Base-by-base conservation (phyloP, 1,284 basidiomycete species). In the Cystobasidium sp. region DNA sequence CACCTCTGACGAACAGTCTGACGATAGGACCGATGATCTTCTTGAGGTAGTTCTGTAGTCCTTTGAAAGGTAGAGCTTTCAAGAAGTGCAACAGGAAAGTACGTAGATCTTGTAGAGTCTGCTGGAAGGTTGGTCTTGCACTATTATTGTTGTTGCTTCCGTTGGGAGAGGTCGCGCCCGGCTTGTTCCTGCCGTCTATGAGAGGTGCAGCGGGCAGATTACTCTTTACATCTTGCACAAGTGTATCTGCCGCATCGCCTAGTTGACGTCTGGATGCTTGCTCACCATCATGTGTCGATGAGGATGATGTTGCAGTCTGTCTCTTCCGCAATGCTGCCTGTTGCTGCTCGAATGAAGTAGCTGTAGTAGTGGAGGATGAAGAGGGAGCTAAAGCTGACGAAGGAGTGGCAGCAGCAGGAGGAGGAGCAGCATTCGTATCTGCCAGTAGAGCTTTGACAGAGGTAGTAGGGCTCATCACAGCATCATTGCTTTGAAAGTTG, bases 31-130 rank as follows among this genome's bases (percentile, higher is more conserved):
- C 73, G n/a, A 78, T 49, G 7, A 76, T 75, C 9, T 69, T 43
- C 16, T 78, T 78, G 62, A 78, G 55, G 62, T 76, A 73, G 55
- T 67, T 59, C 18, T 77, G 74, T 0, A 80, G 66, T 22, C 75
- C 72, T 49, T 77, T 77, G 52, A 79, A 75, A 0, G 79, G 79
- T 22, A 80, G 58, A 51, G 79, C 24, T 70, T 76, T 55, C 20
- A 79, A 66, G 75, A 80, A 79, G 2, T 67, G 65, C n/a, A 74
- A 65, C 43, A 80, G 69, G 46, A 80, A 75, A 6, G 65, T 44
- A 24, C 75, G 75, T 6, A 80, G 68, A 72, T 80, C 79, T 37
- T 62, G 59, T 47, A 73, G 70, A 7, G 78, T 78, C 49, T 78
- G 75, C 22, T 69, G 72, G 52, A 66, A 56, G 22, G 70, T 66